Conservation (phyloP, 1,284 basidiomycete species). For the Leccinum huronense region DNA sequence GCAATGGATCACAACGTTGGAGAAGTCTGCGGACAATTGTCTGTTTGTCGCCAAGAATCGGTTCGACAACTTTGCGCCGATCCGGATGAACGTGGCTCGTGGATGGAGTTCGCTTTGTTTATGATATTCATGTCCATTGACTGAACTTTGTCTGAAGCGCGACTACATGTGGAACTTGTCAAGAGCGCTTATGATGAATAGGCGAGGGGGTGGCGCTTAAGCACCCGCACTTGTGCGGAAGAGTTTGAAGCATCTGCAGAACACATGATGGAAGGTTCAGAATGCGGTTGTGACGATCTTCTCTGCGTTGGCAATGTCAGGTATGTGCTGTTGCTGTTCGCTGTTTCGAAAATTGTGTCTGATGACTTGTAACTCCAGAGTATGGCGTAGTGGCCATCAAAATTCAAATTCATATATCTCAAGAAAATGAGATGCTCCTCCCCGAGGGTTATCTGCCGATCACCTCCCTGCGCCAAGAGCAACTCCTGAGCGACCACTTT, state of each 20-base stretch:
- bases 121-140: conserved; percentile 3
- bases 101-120: conserved; percentile 73
- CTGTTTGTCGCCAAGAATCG: conserved; percentile 83
- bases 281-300: conserved; percentile 29
- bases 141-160: conserved; percentile 46
- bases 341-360: not conserved
- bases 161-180: conserved; percentile 99
- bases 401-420: conserved; percentile 1
- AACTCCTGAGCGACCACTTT: not conserved
- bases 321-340: conserved; percentile 3
- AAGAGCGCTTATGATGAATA: conserved; percentile 75
- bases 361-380: conserved; percentile 15
- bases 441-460: conserved; percentile 1
- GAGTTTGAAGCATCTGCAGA: conserved; percentile 14
- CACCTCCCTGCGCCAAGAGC: conserved; percentile 4
- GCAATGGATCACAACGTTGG: conserved; percentile 94
- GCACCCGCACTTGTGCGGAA: not conserved
- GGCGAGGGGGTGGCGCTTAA: too few relatives aligned
- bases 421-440: conserved; percentile 24
- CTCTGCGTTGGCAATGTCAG: conserved; percentile 25
- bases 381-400: conserved; percentile 18
- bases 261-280: conserved; percentile 21
- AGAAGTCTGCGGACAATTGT: conserved; percentile 76
- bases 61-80: conserved; percentile 94
- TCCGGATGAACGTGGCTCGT: conserved; percentile 94